These are phyloP conservation scores for Aureobasidium sp. DNA, from an alignment of 2,329 filamentous ascomycete genomes.

Conservation along the genomic window DNA sequence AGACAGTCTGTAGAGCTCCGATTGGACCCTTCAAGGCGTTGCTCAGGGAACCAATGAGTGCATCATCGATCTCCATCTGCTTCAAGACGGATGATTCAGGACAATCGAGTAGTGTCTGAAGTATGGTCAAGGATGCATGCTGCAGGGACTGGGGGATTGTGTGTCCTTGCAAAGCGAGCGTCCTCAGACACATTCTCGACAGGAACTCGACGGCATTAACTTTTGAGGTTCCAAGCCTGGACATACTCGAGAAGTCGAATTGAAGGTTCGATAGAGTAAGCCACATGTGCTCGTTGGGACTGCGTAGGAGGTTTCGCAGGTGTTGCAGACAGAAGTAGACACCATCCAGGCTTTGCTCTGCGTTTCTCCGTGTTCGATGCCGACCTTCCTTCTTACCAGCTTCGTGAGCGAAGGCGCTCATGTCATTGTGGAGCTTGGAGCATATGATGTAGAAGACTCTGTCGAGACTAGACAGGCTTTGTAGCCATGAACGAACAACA, in stretches of 20 bases:
- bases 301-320: constrained; percentile 63
- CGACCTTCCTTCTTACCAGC: neutral
- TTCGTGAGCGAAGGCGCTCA: constrained; percentile 9
- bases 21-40: constrained; percentile 20
- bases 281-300: constrained; percentile 64
- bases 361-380: constrained; percentile 14
- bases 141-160: constrained; percentile 13
- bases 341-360: constrained; percentile 44
- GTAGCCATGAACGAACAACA: constrained; percentile 74
- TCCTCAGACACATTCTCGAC: constrained; percentile 19
- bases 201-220: constrained; percentile 20
- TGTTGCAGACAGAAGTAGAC: constrained; percentile 70
- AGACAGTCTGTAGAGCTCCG: constrained; percentile 21
- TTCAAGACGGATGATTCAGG: constrained; percentile 18
- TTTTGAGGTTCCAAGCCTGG: neutral
- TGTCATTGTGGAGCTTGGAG: constrained; percentile 16
- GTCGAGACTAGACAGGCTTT: constrained; percentile 49
- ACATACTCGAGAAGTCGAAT: neutral
- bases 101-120: constrained; percentile 21
- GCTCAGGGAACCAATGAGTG: constrained; percentile 22
- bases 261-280: constrained; percentile 20
- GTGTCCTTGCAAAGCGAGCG: constrained; percentile 16
- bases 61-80: constrained; percentile 22
- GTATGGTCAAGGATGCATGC: constrained; percentile 19
- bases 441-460: constrained; percentile 36